Evolutionary conservation across 208 protist species (phyloP), one percentile per base, ranked within the genome.

Genomic region (Acanthamoeba castellanii): DNA sequence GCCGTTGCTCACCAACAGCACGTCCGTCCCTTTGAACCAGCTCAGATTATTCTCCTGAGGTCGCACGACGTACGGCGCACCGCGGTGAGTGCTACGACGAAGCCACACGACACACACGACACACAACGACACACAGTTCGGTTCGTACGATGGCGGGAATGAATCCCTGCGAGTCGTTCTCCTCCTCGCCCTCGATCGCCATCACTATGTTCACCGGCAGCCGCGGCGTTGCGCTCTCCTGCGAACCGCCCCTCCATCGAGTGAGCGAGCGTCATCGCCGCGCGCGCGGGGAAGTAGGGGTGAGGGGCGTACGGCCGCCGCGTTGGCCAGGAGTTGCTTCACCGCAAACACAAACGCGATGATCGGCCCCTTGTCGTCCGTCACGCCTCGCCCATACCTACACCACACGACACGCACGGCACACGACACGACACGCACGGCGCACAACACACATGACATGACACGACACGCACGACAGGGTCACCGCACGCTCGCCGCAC

Each of bases 361-460:
- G 30, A 95, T 64, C 25, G 96, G 95, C 16, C 96, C 96, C 68
- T 97, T 97, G 95, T 97, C 96, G 78, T 97, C 96, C 13, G 92
- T 96, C 8, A 93, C 76, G 2, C 96, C 96, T 3, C 96, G 91
- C 25, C 96, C 96, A 68, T 97, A 82, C 37, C 72, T 82, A 6
- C 37, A 42, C 37, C 2, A 42, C 37, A 42, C 37, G 37, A 42
- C 37, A 42, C 37, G 37, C 37, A 42, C 37, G 37, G 37, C 37
- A 42, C 37, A 42, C 37, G 37, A 42, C 37, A 42, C 37, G 37
- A 42, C 37, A 42, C 37, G 37, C 37, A 42, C 37, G 37, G 3
- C 37, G 3, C 37, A 3, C 0, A 0, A 42, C 37, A 3, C 37
- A 42, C 37, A 42, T 2, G 37, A 42, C 37, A 42, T 2, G 37